phyloP scores from a whole-genome alignment of 176 grass and related monocot species.

The Eleusine coracana region DNA sequence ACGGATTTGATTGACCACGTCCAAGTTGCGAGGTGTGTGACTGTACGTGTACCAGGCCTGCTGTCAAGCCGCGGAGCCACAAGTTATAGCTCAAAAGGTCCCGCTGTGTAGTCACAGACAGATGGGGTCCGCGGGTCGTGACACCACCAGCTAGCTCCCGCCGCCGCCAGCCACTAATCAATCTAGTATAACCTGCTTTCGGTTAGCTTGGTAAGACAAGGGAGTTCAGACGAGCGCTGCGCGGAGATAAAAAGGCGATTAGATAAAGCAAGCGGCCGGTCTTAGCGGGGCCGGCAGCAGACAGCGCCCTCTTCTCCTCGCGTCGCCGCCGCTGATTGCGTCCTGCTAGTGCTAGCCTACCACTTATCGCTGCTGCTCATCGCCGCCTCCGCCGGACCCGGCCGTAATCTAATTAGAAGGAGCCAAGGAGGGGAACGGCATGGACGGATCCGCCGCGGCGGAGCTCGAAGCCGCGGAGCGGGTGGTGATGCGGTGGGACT shows the following conservation, averaged over 20 bases:
- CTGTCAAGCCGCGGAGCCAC: neutral
- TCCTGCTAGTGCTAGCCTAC: neutral
- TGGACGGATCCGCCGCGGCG: conserved; percentile 64
- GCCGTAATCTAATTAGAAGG: neutral
- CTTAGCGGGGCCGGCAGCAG: conserved; percentile 8
- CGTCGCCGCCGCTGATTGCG: conserved; percentile 6
- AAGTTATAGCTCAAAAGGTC: neutral
- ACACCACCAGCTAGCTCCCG: neutral
- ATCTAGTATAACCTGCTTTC: neutral
- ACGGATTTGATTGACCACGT: neutral
- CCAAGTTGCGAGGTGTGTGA: neutral
- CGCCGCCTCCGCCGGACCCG: neutral
- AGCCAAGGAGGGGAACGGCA: conserved; percentile 11
- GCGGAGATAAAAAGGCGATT: conserved; percentile 20
- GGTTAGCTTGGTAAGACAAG: conserved; percentile 7
- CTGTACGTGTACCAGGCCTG: neutral
- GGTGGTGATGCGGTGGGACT: conserved; percentile 72
- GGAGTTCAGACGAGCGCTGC: neutral
- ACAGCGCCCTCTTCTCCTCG: neutral
- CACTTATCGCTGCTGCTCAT: conserved; percentile 16
- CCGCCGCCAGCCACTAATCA: conserved; percentile 22
- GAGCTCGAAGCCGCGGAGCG: conserved; percentile 66
- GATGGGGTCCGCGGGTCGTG: neutral
- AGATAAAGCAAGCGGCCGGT: conserved; percentile 26
- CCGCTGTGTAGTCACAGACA: neutral